A percentile compares a stretch with the other conserved stretches of the same genome.
These are phyloP conservation scores for Xanthoconium separans DNA, from an alignment of 1,284 basidiomycete species.

Conservation along the genomic window DNA sequence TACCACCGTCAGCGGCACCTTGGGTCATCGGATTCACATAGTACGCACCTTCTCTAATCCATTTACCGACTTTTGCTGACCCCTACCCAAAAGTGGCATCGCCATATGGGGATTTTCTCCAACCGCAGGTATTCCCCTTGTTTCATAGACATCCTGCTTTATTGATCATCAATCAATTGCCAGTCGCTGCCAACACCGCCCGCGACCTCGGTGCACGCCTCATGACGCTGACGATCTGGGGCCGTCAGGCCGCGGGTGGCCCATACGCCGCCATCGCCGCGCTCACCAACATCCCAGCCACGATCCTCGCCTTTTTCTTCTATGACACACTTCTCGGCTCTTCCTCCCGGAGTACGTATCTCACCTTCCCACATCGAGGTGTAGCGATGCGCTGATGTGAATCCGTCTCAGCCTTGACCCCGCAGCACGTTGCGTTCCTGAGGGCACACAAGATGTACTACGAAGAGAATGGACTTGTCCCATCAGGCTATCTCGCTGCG, in stretches of 20 bases:
- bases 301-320: constrained; percentile 46
- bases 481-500: constrained; percentile 19
- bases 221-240: constrained; percentile 58
- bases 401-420: constrained; percentile 21
- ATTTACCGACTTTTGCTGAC: constrained; percentile 8
- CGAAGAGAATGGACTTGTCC: constrained; percentile 28
- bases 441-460: constrained; percentile 23
- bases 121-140: constrained; percentile 40
- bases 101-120: constrained; percentile 61
- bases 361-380: constrained; percentile 1
- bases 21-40: constrained; percentile 57
- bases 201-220: constrained; percentile 67
- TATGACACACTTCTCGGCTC: constrained; percentile 53
- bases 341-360: constrained; percentile 27
- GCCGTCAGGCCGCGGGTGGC: constrained; percentile 51
- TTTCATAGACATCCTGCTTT: not conserved
- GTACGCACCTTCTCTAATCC: constrained; percentile 22
- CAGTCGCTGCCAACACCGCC: constrained; percentile 64
- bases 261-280: constrained; percentile 62
- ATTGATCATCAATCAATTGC: not conserved
- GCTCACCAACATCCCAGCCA: constrained; percentile 65
- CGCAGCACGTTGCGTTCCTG: constrained; percentile 24
- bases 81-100: constrained; percentile 38
- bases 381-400: constrained; percentile 13
- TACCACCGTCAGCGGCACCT: constrained; percentile 53